A percentile compares a stretch with the other conserved stretches of the same genome.
Evolutionary conservation across 2,329 filamentous ascomycete species (phyloP).

Genomic region (Fusarium udum): DNA sequence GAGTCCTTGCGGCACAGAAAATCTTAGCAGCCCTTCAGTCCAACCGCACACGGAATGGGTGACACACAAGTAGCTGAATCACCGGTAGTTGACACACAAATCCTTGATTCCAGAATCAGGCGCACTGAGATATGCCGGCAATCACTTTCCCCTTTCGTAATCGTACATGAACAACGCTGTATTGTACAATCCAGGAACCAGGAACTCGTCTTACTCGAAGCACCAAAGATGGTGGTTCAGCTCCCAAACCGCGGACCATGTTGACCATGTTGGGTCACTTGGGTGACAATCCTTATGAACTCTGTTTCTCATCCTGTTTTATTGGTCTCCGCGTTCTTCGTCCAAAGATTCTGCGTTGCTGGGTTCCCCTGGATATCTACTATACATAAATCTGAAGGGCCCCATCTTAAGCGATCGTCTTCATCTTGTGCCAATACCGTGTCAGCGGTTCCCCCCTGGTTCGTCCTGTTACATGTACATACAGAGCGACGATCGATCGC

Average conservation of each 20-base stretch:
- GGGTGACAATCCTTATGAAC: constrained; percentile 7
- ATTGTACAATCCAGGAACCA: background rate
- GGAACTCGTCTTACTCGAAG: background rate
- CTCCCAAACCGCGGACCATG: constrained; percentile 9
- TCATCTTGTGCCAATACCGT: background rate
- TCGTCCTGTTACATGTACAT: background rate
- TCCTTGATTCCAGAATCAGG: constrained; percentile 2
- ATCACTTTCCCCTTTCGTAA: constrained; percentile 12
- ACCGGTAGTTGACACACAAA: constrained; percentile 7
- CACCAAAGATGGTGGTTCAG: constrained; percentile 23
- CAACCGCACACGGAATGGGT: background rate
- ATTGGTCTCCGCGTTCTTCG: background rate
- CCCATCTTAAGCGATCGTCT: background rate
- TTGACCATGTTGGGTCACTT: background rate
- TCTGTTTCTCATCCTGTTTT: constrained; percentile 5
- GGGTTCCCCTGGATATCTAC: background rate
- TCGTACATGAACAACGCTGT: background rate
- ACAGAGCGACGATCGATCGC: constrained; percentile 20
- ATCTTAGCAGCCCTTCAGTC: background rate
- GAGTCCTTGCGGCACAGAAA: background rate
- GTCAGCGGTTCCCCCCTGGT: background rate
- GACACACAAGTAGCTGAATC: constrained; percentile 10
- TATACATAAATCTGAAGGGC: constrained; percentile 17
- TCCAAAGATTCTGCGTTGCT: constrained; percentile 3
- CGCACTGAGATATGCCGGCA: background rate